phyloP scores from a whole-genome alignment of 495 filamentous ascomycete genomes.

The Hypoxylon fragiforme region DNA sequence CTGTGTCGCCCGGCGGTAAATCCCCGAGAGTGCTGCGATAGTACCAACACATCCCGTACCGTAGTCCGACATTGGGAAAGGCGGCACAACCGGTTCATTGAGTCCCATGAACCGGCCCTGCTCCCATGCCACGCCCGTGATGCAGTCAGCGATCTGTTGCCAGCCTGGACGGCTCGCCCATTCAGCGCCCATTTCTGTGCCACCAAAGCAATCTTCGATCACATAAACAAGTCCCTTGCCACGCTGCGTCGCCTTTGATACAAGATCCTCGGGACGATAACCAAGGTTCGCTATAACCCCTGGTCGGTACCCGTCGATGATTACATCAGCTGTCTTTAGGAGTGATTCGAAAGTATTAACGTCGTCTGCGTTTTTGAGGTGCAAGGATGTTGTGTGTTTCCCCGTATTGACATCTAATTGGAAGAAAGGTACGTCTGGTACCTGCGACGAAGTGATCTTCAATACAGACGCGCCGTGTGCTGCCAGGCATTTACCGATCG shows the following conservation, averaged over 20 bases:
- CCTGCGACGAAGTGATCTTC: conserved; percentile 68
- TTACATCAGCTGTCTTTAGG: conserved; percentile 59
- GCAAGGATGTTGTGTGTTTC: conserved; percentile 57
- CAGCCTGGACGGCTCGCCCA: conserved; percentile 57
- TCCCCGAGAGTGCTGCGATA: conserved; percentile 64
- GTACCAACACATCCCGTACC: conserved; percentile 69
- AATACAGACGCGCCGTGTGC: conserved; percentile 71
- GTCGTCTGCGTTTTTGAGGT: conserved; percentile 59
- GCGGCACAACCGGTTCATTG: conserved; percentile 71
- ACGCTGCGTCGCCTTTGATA: conserved; percentile 51
- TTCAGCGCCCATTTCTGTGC: conserved; percentile 42
- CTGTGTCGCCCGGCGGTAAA: conserved; percentile 61
- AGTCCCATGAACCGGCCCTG: conserved; percentile 75
- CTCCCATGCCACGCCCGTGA: conserved; percentile 64
- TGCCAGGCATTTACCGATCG: conserved; percentile 65
- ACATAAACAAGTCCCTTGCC: conserved; percentile 70
- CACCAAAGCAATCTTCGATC: conserved; percentile 73
- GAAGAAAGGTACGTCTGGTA: conserved; percentile 78
- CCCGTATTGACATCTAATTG: conserved; percentile 79
- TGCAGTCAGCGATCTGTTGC: conserved; percentile 63
- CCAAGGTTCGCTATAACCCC: conserved; percentile 67
- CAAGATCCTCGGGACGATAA: conserved; percentile 58
- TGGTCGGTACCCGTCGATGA: conserved; percentile 71
- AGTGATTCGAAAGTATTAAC: conserved; percentile 61
- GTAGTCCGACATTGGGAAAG: conserved; percentile 83